Base-by-base conservation (phyloP, 345 rosid genomes). In the Camelina sativa region DNA sequence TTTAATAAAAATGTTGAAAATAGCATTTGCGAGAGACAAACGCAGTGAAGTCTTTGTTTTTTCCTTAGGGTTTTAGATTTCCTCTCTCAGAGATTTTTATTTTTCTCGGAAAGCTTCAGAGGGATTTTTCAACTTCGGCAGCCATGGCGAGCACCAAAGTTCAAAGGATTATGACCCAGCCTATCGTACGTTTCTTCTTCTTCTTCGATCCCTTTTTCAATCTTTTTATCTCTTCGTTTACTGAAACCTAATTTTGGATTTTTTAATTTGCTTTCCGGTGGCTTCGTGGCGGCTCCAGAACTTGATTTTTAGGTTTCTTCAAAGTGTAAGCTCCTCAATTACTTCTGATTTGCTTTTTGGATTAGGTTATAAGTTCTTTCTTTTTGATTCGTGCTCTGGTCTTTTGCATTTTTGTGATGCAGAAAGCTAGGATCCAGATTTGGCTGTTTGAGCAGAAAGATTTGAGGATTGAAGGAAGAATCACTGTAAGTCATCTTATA, bases 381-480 rank as follows among this genome's bases (percentile, higher is more conserved):
- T 32, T 7, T 48, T 48, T 77, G 40, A 71, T 56, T 76, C 2
- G 22, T 70, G 22, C 5, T 25, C 25, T 41, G 17, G 7, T 71
- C 1, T 25, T 28, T 13, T 65, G 15, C 16, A 6, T 1, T 25
- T 2, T 52, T 68, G 37, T 62, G 58, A 28, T 72, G 17, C 86
- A 92, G 98, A 95, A 92, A 92, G 92, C 99, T 72, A 82, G 97
- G 54, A 92, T 95, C 54, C 96, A 92, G 91, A 92, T 95, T 83
- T 95, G 98, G 98, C 87, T 95, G 3, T 95, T 89, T 71, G 99
- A 92, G 84, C 98, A 92, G 94, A 92, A 89, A 72, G 98, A 95
- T 78, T 58, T 82, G 84, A 89, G 97, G 80, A 92, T 92, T 50
- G 97, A 95, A 80, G 99, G 98, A 64, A 76, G 82, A 65, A 80